Conservation (phyloP, 176 grass and related monocot genomes). For the Phoenix dactylifera region DNA sequence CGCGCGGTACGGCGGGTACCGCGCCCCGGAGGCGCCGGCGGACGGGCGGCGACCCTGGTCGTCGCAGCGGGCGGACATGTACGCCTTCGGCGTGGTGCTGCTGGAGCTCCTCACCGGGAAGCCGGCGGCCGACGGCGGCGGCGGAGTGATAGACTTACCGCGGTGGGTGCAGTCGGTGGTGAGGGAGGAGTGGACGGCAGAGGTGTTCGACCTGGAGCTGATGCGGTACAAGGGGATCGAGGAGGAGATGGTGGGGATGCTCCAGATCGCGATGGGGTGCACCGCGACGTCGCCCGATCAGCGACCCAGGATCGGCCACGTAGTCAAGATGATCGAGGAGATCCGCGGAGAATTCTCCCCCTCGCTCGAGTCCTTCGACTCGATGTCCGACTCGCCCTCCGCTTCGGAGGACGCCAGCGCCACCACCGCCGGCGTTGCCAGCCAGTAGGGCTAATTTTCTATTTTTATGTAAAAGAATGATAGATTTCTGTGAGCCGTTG, state of each 20-base stretch:
- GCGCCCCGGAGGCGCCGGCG: slow-evolving; percentile 55
- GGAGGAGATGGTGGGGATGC: slow-evolving; percentile 89
- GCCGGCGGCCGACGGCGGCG: slow-evolving; percentile 29
- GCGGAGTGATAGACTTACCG: slow-evolving; percentile 44
- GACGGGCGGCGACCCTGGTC: slow-evolving; percentile 58
- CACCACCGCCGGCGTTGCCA: slow-evolving; percentile 26
- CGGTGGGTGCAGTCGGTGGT: slow-evolving; percentile 95
- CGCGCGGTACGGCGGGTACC: slow-evolving; percentile 39
- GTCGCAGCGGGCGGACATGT: slow-evolving; percentile 84
- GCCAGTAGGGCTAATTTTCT: slow-evolving; percentile 17
- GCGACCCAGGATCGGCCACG: slow-evolving; percentile 71
- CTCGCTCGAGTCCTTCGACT: slow-evolving; percentile 50
- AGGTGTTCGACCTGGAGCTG: slow-evolving; percentile 99
- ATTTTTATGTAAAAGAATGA: too few species aligned
- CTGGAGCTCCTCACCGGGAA: slow-evolving; percentile 87
- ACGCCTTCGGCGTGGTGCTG: slow-evolving; percentile 80
- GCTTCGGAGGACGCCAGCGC: slow-evolving; percentile 38
- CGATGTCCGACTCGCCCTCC: slow-evolving; percentile 55
- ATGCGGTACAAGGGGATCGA: slow-evolving; percentile 97
- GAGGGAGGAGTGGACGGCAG: slow-evolving; percentile 94
- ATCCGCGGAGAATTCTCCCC: slow-evolving; percentile 56
- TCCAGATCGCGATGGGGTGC: slow-evolving; percentile 86
- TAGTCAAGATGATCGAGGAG: slow-evolving; percentile 86
- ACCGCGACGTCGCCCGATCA: slow-evolving; percentile 44
- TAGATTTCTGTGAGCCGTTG: too few species aligned